Percentiles rank a stretch among this genome's conserved stretches.
Evolutionary conservation across 2,329 filamentous ascomycete species (phyloP).

Genomic region (Alternaria ventricosa): DNA sequence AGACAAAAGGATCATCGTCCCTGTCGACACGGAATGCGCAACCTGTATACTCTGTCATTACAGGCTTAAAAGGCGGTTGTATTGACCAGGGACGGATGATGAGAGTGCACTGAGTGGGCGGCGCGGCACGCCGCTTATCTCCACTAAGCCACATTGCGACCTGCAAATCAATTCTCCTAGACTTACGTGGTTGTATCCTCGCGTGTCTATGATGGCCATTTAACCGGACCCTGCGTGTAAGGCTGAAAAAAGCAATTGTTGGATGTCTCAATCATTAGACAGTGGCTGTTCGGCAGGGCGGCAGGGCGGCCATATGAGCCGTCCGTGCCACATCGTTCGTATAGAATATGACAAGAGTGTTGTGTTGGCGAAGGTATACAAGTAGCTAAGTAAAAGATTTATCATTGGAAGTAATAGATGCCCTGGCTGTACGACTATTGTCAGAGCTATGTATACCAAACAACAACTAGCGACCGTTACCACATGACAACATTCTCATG

Average conservation of each 20-base stretch:
- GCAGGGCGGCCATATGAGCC: constrained; percentile 27
- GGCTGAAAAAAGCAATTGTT: constrained; percentile 13
- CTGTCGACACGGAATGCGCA: constrained; percentile 3
- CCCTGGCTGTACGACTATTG: background rate
- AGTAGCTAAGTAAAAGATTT: too few species aligned
- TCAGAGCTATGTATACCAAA: background rate
- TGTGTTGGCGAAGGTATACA: background rate
- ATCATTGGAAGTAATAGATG: too few species aligned
- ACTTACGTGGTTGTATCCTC: background rate
- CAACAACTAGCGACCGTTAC: background rate
- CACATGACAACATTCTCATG: background rate
- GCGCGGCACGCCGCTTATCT: constrained; percentile 18
- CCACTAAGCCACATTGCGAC: constrained; percentile 16
- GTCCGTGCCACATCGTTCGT: constrained; percentile 24
- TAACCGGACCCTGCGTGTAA: constrained; percentile 20
- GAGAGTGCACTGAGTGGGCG: background rate
- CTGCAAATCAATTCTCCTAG: constrained; percentile 12
- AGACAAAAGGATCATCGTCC: constrained; percentile 13
- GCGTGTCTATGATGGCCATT: constrained; percentile 23
- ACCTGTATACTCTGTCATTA: background rate
- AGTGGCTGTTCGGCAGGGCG: constrained; percentile 22
- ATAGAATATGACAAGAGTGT: constrained; percentile 8
- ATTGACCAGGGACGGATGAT: constrained; percentile 6
- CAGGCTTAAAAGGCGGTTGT: background rate
- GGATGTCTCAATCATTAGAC: background rate